Evolutionary conservation across 805 yeast species (phyloP).

Genomic region (Isabelozyma pseudorhagii): DNA sequence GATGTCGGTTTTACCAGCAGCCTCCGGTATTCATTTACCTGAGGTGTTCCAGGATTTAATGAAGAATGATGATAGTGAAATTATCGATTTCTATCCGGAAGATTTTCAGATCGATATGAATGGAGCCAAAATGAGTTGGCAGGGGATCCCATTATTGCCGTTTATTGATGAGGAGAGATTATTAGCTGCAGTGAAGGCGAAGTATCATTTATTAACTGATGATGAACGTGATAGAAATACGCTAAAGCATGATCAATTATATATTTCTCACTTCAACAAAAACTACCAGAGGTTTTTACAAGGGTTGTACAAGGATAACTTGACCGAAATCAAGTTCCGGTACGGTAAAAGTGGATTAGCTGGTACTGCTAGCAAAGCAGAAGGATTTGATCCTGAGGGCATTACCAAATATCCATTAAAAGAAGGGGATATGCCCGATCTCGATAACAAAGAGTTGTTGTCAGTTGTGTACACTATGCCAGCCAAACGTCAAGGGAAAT

Average conservation of each 20-base stretch:
- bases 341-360: constrained; percentile 55
- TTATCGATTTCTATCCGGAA: constrained; percentile 87
- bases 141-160: constrained; percentile 86
- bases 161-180: constrained; percentile 84
- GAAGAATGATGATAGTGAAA: constrained; percentile 76
- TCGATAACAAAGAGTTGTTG: constrained; percentile 38
- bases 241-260: constrained; percentile 64
- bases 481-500: constrained; percentile 57
- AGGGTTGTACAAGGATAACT: constrained; percentile 38
- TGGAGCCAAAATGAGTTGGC: constrained; percentile 94
- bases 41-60: constrained; percentile 75
- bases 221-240: constrained; percentile 71
- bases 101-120: constrained; percentile 91
- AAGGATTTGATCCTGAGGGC: constrained; percentile 32
- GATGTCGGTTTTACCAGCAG: constrained; percentile 94
- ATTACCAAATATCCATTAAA: constrained; percentile 45
- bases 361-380: constrained; percentile 46
- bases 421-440: constrained; percentile 43
- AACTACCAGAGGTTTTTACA: constrained; percentile 38
- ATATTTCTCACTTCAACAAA: constrained; percentile 63
- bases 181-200: constrained; percentile 58
- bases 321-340: constrained; percentile 36
- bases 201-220: constrained; percentile 61
- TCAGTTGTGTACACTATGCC: constrained; percentile 62
- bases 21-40: constrained; percentile 84